Percentiles rank a stretch among this genome's conserved stretches.
Evolutionary conservation across 345 rosid genomes (phyloP).

Genomic region (Geranium brycei): DNA sequence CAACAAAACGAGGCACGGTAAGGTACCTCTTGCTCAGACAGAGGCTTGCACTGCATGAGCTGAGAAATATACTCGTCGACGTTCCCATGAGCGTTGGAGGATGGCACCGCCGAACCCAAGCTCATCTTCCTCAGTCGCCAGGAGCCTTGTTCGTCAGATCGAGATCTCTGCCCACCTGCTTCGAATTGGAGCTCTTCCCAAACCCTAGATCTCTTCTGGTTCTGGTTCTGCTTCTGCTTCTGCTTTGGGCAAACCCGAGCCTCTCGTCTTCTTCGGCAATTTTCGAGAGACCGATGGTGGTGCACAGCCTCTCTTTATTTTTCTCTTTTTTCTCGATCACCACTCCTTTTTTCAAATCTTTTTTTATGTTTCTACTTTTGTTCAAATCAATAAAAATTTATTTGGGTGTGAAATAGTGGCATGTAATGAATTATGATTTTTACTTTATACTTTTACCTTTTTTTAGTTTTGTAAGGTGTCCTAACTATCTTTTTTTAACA

Average conservation of each 20-base stretch:
- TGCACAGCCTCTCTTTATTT: not conserved
- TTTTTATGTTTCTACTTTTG: no score
- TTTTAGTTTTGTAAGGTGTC: no score
- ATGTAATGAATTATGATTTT: no score
- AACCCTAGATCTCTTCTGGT: not conserved
- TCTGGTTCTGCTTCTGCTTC: not conserved
- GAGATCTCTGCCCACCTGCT: not conserved
- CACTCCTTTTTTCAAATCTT: no score
- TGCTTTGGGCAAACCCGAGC: not conserved
- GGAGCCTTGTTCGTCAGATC: not conserved
- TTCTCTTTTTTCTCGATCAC: no score
- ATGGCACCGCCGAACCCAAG: conserved; percentile 3
- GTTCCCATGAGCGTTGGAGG: conserved; percentile 11
- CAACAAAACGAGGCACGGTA: no score
- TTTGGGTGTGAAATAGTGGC: no score
- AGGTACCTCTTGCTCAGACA: conserved; percentile 30
- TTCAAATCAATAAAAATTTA: no score
- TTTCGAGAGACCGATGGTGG: not conserved
- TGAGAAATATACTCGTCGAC: conserved; percentile 32
- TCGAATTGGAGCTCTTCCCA: not conserved
- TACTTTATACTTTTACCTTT: no score
- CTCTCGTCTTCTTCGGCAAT: not conserved
- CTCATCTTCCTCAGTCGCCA: conserved; percentile 5
- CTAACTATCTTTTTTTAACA: no score
- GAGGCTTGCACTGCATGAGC: conserved; percentile 44